These are phyloP conservation scores for Rhododendron williamsianum DNA, from an alignment of 148 eudicot species.

Conservation along the genomic window DNA sequence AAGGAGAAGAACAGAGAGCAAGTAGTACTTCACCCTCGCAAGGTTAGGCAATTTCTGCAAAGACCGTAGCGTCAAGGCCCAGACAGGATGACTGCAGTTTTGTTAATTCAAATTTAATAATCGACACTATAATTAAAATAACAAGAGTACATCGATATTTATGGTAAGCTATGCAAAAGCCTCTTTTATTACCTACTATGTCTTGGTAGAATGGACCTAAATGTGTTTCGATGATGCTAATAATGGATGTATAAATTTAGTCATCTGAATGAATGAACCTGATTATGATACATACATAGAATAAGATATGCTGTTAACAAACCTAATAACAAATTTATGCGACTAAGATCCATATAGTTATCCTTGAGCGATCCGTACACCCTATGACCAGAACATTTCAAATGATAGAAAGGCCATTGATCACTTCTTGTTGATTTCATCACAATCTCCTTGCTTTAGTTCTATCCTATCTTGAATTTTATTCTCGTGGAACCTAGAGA, in stretches of 20 bases:
- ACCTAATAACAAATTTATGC: not conserved
- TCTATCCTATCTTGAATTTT: not conserved
- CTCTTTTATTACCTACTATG: not conserved
- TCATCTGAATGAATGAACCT: not conserved
- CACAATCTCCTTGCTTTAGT: not conserved
- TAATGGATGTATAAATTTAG: not conserved
- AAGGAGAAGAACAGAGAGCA: not conserved
- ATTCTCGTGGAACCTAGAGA: not conserved
- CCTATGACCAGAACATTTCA: not conserved
- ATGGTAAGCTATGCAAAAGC: not conserved
- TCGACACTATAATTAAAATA: not conserved
- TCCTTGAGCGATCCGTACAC: not conserved
- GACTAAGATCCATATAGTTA: not conserved
- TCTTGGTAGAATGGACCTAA: not conserved
- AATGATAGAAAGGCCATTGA: not conserved
- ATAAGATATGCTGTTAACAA: not conserved
- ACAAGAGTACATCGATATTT: not conserved
- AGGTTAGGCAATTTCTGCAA: not conserved
- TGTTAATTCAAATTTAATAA: not conserved
- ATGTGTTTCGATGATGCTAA: not conserved
- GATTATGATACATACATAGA: not conserved
- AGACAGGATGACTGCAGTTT: not conserved
- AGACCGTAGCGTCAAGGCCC: not conserved
- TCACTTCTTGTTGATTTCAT: not conserved
- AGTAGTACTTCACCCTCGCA: not conserved